A percentile compares a stretch with the other conserved stretches of the same genome.
Conservation (phyloP, 495 filamentous ascomycete genomes). For the Peziza echinospora region DNA sequence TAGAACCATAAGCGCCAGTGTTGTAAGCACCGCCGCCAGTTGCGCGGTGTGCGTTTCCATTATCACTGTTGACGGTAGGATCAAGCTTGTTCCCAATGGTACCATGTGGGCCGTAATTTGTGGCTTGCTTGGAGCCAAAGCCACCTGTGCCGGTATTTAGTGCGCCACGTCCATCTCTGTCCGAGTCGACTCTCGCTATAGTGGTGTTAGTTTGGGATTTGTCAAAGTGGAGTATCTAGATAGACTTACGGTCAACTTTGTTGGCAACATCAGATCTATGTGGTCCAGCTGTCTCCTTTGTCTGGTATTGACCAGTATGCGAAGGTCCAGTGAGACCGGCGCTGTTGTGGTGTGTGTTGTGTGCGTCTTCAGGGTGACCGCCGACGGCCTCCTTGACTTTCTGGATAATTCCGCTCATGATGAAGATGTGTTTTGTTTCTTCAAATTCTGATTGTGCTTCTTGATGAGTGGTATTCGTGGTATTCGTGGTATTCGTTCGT, state of each 20-base stretch:
- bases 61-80: slow-evolving; percentile 29
- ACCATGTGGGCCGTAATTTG: slow-evolving; percentile 24
- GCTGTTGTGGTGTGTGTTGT: background rate
- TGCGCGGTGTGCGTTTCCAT: slow-evolving; percentile 3
- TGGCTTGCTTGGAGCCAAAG: slow-evolving; percentile 9
- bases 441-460: too few species aligned
- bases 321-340: slow-evolving; percentile 4
- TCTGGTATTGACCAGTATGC: background rate
- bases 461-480: too few species aligned
- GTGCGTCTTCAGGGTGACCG: slow-evolving; percentile 1
- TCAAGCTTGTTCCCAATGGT: slow-evolving; percentile 27
- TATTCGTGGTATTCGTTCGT: too few species aligned
- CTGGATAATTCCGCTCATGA: slow-evolving; percentile 31
- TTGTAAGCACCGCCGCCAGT: background rate
- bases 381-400: slow-evolving; percentile 50
- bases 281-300: slow-evolving; percentile 22
- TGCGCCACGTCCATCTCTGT: slow-evolving; percentile 18
- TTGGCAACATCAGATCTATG: slow-evolving; percentile 31
- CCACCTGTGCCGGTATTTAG: slow-evolving; percentile 6
- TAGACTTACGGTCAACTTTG: slow-evolving; percentile 5
- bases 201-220: background rate
- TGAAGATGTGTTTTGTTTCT: slow-evolving; percentile 1
- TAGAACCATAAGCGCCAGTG: slow-evolving; percentile 7
- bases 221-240: background rate
- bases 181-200: slow-evolving; percentile 27